These are phyloP conservation scores for Phanerochaete carnosa DNA, from an alignment of 768 basidiomycete genomes.

Conservation along the genomic window DNA sequence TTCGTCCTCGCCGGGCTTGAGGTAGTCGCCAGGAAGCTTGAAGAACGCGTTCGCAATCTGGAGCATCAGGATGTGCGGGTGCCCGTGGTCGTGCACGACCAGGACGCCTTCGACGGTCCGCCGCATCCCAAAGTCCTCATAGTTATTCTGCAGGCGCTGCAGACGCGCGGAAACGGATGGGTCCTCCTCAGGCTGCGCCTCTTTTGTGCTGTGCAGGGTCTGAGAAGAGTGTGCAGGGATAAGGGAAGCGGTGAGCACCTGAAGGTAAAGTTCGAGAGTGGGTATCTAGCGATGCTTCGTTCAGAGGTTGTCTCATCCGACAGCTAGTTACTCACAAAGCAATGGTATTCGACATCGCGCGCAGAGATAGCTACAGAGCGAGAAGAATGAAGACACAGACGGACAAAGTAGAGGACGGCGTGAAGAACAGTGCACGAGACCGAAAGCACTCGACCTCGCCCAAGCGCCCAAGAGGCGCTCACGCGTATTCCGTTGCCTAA, in stretches of 20 bases:
- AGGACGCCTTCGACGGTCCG: constrained; percentile 89
- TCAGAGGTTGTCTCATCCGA: background rate
- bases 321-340: constrained; percentile 35
- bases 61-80: constrained; percentile 96
- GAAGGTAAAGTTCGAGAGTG: constrained; percentile 89
- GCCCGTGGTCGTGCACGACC: constrained; percentile 94
- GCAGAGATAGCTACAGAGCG: background rate
- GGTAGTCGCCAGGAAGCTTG: constrained; percentile 98
- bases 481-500: too few species aligned
- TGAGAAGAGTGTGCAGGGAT: background rate
- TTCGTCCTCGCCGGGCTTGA: constrained; percentile 95
- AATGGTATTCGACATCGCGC: constrained; percentile 49
- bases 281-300: constrained; percentile 50
- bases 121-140: constrained; percentile 96
- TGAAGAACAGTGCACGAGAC: background rate
- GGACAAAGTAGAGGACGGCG: background rate
- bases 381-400: background rate
- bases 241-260: constrained; percentile 42
- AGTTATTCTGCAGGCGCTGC: constrained; percentile 92
- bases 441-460: background rate
- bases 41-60: constrained; percentile 99
- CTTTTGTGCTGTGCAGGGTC: constrained; percentile 68
- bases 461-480: background rate
- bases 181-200: constrained; percentile 96
- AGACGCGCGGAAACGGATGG: constrained; percentile 93